Evolutionary conservation across 805 yeast genomes (phyloP), one percentile per base, ranked within the genome.

Genomic region (Kuraishia molischiana): DNA sequence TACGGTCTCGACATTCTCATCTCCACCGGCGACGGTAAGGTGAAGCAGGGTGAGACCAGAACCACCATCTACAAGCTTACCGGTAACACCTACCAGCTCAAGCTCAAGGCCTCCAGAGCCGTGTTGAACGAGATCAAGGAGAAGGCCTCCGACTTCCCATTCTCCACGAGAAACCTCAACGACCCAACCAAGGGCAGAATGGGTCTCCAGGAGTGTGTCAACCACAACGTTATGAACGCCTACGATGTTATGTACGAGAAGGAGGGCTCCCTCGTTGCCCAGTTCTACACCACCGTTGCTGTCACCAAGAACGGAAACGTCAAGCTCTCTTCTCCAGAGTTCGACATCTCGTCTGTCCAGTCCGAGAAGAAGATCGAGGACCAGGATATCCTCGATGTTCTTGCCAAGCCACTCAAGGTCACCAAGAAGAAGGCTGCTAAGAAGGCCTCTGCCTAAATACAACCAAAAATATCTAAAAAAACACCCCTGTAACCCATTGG

Each of bases 51-150:
- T 18, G 73, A 75, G 48, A 65, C 69, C 52, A 72, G 72, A 53
- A 81, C 90, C 46, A 70, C 85, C 35, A 66, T 83, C 48, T 81
- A 72, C 70, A 81, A 81, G 62, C 69, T 79, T 58, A 77, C 84
- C 36, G 85, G 85, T 47, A 71, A 65, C 54, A 67, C 71, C 30
- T 82, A 82, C 61, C 68, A 77, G 43, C 71, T 82, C 59, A 79
- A 78, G 64, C 69, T 83, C 61, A 77, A 77, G 62, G 66, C 84
- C 31, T 78, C 89, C 33, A 81, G 82, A 48, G 64, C 69, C 45
- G 76, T 74, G 20, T 69, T 77, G 56, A 68, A 75, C 42, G 86
- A 81, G 52, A 69, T 80, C 57, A 82, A 78, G 64, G 67, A 68
- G 57, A 77, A 77, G 58, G 71, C 75, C 38, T 71, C 76, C 22